Evolutionary conservation across 1,284 basidiomycete genomes (phyloP).

Genomic region (Ustilago loliicola): DNA sequence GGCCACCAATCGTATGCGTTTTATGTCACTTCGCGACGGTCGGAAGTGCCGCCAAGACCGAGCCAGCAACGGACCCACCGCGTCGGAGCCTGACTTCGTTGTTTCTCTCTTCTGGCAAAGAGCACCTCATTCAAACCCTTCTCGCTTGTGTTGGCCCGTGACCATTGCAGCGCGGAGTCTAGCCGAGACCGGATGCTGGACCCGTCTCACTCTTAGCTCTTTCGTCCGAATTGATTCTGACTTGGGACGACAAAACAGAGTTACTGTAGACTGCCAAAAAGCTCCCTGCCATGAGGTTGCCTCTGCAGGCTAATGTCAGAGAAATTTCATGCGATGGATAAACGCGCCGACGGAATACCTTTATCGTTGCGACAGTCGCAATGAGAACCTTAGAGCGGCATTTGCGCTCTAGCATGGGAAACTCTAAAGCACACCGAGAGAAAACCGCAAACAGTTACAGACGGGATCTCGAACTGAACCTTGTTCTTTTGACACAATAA

Average conservation of each 20-base stretch:
- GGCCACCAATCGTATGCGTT: neutral
- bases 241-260: too few species aligned
- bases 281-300: neutral
- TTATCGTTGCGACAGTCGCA: neutral
- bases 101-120: neutral
- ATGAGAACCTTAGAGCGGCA: neutral
- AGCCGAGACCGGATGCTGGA: neutral
- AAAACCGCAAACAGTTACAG: neutral
- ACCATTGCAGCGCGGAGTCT: neutral
- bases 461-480: neutral
- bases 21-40: neutral
- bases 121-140: neutral
- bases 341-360: neutral
- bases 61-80: neutral
- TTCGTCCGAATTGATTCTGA: neutral
- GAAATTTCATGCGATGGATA: too few species aligned
- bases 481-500: neutral
- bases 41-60: slow-evolving; percentile 4
- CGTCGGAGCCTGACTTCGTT: neutral
- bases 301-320: neutral
- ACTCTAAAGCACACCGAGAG: neutral
- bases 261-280: too few species aligned
- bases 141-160: neutral
- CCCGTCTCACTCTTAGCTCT: neutral
- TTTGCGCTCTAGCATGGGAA: neutral